phyloP scores from a whole-genome alignment of 495 filamentous ascomycete species.

The Darksidea phi region DNA sequence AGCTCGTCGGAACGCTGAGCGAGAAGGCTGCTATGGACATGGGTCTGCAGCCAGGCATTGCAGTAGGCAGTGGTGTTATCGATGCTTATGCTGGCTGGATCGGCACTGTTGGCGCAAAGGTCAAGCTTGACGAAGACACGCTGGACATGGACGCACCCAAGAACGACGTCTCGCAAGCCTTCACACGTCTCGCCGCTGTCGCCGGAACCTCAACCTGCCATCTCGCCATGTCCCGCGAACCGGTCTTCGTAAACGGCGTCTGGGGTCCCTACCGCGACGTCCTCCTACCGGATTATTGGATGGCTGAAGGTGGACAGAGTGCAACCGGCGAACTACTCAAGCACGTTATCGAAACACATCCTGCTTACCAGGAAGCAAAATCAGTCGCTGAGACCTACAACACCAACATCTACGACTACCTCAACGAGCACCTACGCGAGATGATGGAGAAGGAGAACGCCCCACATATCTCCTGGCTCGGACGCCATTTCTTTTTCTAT shows the following conservation, averaged over 20 bases:
- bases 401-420: conserved; percentile 86
- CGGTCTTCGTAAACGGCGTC: conserved; percentile 88
- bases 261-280: conserved; percentile 97
- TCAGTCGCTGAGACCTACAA: conserved; percentile 74
- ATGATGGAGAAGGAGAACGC: conserved; percentile 65
- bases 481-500: conserved; percentile 95
- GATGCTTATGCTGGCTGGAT: conserved; percentile 99
- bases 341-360: conserved; percentile 90
- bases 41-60: conserved; percentile 82
- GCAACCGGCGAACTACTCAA: conserved; percentile 92
- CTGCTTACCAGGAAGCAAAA: conserved; percentile 73
- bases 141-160: conserved; percentile 59
- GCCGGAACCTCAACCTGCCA: conserved; percentile 97
- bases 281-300: conserved; percentile 85
- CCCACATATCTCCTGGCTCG: conserved; percentile 78
- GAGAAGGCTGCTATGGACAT: conserved; percentile 80
- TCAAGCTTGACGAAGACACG: conserved; percentile 62
- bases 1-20: conserved; percentile 79
- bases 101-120: conserved; percentile 95
- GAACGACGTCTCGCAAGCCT: conserved; percentile 87
- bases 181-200: conserved; percentile 88
- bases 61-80: conserved; percentile 93
- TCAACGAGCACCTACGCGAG: conserved; percentile 82
- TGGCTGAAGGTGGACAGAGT: conserved; percentile 94
- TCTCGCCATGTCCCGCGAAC: conserved; percentile 86